phyloP scores from a whole-genome alignment of 2,329 filamentous ascomycete genomes.

The Colletotrichum noveboracense region DNA sequence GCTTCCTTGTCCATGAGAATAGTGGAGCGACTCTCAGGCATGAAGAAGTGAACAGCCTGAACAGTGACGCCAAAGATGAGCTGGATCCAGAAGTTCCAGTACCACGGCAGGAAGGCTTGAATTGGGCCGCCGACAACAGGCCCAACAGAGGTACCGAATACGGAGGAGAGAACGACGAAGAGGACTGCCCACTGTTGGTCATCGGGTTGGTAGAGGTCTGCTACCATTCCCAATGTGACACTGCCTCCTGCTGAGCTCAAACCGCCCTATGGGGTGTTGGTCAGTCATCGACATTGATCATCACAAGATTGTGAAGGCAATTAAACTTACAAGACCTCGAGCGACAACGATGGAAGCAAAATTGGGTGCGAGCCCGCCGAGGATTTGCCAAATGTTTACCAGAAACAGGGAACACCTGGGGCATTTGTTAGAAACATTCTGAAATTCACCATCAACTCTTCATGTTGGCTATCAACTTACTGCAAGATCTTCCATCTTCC shows the following conservation, averaged over 20 bases:
- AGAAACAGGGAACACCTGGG: constrained; percentile 41
- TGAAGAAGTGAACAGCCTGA: constrained; percentile 53
- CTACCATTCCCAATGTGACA: constrained; percentile 68
- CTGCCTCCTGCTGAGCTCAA: constrained; percentile 68
- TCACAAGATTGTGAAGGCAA: too few relatives aligned
- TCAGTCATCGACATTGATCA: fast-evolving
- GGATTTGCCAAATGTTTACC: constrained; percentile 60
- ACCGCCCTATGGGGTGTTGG: constrained; percentile 46
- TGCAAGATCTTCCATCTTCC: constrained; percentile 58
- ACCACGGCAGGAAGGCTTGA: constrained; percentile 51
- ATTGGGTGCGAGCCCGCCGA: constrained; percentile 45
- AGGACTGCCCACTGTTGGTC: constrained; percentile 65
- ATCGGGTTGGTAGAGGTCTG: constrained; percentile 64
- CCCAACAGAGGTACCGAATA: constrained; percentile 59
- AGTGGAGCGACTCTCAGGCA: constrained; percentile 64
- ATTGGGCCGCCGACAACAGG: constrained; percentile 61
- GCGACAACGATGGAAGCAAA: constrained; percentile 46
- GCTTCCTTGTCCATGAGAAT: constrained; percentile 64
- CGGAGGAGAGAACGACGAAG: constrained; percentile 63
- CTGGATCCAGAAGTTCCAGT: constrained; percentile 69
- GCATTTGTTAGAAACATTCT: neutral
- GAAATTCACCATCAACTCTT: neutral
- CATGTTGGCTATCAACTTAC: constrained; percentile 30
- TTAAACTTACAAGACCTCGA: constrained; percentile 32
- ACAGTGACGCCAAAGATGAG: constrained; percentile 60